Evolutionary conservation across 441 rosid species (phyloP).

Genomic region (Pelargonium cotyledonis): DNA sequence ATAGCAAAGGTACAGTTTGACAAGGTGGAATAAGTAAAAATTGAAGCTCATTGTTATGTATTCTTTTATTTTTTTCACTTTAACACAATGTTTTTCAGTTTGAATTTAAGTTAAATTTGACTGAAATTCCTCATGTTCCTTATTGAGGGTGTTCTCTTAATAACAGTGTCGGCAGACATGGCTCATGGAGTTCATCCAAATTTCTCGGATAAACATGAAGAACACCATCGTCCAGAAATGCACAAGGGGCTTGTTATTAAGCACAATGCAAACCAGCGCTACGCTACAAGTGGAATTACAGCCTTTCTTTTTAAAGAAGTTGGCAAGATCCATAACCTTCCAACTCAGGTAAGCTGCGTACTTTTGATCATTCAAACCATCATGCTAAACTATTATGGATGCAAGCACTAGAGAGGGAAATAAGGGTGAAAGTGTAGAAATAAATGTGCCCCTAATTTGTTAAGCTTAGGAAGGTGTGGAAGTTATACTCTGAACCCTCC

Average conservation of each 20-base stretch:
- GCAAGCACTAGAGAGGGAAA: not conserved
- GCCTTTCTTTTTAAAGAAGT: slow-evolving; percentile 91
- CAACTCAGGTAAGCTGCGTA: slow-evolving; percentile 57
- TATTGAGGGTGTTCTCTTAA: slow-evolving; percentile 15
- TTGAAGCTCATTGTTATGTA: not conserved
- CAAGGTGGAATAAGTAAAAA: not conserved
- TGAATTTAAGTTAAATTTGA: not conserved
- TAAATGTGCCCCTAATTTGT: not conserved
- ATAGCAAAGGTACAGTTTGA: not conserved
- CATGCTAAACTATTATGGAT: not conserved
- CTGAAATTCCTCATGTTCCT: slow-evolving; percentile 5
- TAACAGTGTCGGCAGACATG: slow-evolving; percentile 89
- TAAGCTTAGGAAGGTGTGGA: not conserved
- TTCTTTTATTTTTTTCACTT: not conserved
- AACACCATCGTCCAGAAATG: slow-evolving; percentile 82
- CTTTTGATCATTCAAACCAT: not conserved
- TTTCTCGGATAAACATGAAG: slow-evolving; percentile 85
- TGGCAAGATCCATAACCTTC: slow-evolving; percentile 69
- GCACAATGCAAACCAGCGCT: slow-evolving; percentile 91
- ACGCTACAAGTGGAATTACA: slow-evolving; percentile 86
- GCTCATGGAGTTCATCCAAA: slow-evolving; percentile 95
- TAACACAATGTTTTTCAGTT: not conserved
- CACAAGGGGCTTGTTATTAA: slow-evolving; percentile 87
- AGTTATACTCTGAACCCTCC: not conserved
- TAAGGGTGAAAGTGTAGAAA: not conserved